Base-by-base conservation (phyloP, 495 filamentous ascomycete genomes). In the Viridothelium virens region DNA sequence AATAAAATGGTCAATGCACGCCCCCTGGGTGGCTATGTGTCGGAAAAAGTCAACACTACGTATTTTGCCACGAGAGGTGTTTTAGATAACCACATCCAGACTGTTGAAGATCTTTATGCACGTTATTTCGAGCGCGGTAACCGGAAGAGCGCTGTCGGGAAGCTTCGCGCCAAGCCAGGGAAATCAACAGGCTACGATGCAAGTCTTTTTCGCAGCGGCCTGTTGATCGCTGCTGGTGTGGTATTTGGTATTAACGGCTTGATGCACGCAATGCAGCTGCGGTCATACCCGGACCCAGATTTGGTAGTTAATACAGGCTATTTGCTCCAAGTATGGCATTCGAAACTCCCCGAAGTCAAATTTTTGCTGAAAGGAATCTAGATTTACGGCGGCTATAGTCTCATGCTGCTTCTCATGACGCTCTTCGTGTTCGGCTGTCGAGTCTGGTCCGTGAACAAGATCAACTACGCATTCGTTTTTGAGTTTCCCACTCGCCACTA, bases 401-500 rank as follows among this genome's bases (percentile, higher is more conserved):
- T 96, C 5, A 82, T 87, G 65, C 77, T 92, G 12, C 81, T 89
- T 63, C 83, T 95, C 31, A 85, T 92, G 71, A 77, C 85, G 47
- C 74, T 92, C 34, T 96, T 96, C 70, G 87, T 85, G 67, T 61
- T 96, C 39, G 88, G 89, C 70, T 93, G 91, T 72, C 83, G 86
- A 64, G 77, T 96, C 61, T 97, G 91, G 91, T 84, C 86, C 2
- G 79, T 77, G 50, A 85, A 87, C 68, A 93, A 91, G 75, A 91
- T 98, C 72, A 98, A 98, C 73, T 96, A 96, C 75, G 83, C 86
- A 38, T 98, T 98, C 77, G 89, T 97, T 71, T 97, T 98, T 73
- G 94, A 98, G 76, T 95, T 94, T 72, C 91, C 97, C 78, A 85
- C 86, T 56, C 83, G 92, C 70, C 84, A 94, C 77, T 83, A 86